Percentiles rank a stretch among this genome's conserved stretches.
Evolutionary conservation across 2,329 filamentous ascomycete genomes (phyloP).

Genomic region (Clonostachys sp.): DNA sequence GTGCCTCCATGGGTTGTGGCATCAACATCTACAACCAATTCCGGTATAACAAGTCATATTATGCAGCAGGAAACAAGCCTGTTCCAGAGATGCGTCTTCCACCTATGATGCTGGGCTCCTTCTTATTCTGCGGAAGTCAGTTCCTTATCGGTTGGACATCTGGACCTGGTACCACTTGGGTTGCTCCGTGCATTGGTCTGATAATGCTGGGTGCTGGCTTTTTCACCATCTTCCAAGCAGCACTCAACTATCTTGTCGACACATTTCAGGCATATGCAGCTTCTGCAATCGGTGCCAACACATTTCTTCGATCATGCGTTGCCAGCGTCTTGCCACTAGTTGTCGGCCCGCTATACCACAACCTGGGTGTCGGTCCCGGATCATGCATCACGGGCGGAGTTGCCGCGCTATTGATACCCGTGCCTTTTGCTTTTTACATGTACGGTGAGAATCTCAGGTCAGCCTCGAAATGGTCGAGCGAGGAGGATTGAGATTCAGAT

Average conservation of each 20-base stretch:
- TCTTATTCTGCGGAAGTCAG: conserved; percentile 48
- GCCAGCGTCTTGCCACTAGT: conserved; percentile 70
- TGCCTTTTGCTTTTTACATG: conserved; percentile 52
- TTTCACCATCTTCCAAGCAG: conserved; percentile 41
- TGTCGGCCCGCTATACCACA: conserved; percentile 59
- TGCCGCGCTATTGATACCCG: conserved; percentile 47
- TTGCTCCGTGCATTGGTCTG: conserved; percentile 47
- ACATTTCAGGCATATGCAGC: conserved; percentile 43
- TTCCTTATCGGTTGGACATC: conserved; percentile 57
- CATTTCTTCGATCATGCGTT: conserved; percentile 59
- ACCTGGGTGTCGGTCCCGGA: conserved; percentile 60
- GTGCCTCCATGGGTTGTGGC: conserved; percentile 50
- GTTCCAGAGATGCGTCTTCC: conserved; percentile 50
- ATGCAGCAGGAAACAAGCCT: conserved; percentile 42
- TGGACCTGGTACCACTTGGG: conserved; percentile 53
- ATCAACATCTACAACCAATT: conserved; percentile 63
- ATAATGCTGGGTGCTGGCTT: conserved; percentile 42
- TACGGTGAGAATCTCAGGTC: conserved; percentile 53
- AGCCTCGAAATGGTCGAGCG: conserved; percentile 38
- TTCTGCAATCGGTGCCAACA: conserved; percentile 56
- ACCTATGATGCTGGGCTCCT: conserved; percentile 44
- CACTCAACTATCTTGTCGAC: conserved; percentile 63
- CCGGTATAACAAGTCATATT: conserved; percentile 56
- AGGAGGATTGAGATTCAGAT: conserved; percentile 14
- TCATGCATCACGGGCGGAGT: conserved; percentile 58